These are phyloP conservation scores for Zygoascus bituminiphila DNA, from an alignment of 805 yeast genomes.

Conservation along the genomic window DNA sequence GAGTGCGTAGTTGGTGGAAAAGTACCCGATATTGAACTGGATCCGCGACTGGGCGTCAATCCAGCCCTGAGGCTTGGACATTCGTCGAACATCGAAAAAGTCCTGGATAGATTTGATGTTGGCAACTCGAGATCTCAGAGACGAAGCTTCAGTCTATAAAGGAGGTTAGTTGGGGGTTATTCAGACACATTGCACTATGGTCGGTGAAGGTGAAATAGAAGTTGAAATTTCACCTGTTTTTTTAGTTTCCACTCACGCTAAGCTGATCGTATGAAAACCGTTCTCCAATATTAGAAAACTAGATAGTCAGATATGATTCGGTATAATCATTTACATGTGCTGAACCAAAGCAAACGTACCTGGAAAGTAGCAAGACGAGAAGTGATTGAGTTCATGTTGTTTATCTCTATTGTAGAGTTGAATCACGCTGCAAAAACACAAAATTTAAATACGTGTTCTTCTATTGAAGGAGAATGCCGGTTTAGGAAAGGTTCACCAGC, in stretches of 20 bases:
- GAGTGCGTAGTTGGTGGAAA: slow-evolving; percentile 74
- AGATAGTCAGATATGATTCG: slow-evolving; percentile 2
- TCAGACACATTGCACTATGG: no score
- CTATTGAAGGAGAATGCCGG: neutral
- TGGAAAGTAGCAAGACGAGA: slow-evolving; percentile 13
- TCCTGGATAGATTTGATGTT: slow-evolving; percentile 85
- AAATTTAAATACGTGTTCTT: slow-evolving; percentile 3
- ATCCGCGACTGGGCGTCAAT: slow-evolving; percentile 86
- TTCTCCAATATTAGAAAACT: neutral
- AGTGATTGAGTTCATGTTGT: slow-evolving; percentile 14
- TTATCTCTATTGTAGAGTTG: neutral
- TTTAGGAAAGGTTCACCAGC: neutral
- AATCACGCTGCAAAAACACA: neutral
- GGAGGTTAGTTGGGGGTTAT: neutral
- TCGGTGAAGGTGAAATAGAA: no score
- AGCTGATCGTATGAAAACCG: neutral
- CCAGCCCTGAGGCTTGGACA: slow-evolving; percentile 85
- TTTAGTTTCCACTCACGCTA: neutral
- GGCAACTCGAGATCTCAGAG: slow-evolving; percentile 53
- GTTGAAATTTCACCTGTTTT: neutral
- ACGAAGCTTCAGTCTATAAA: slow-evolving; percentile 9
- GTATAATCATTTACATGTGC: neutral
- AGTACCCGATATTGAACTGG: slow-evolving; percentile 76
- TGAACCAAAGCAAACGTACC: slow-evolving; percentile 2
- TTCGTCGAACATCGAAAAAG: slow-evolving; percentile 81